Conservation (phyloP, 345 rosid genomes). For the Abelmoschus esculentus region DNA sequence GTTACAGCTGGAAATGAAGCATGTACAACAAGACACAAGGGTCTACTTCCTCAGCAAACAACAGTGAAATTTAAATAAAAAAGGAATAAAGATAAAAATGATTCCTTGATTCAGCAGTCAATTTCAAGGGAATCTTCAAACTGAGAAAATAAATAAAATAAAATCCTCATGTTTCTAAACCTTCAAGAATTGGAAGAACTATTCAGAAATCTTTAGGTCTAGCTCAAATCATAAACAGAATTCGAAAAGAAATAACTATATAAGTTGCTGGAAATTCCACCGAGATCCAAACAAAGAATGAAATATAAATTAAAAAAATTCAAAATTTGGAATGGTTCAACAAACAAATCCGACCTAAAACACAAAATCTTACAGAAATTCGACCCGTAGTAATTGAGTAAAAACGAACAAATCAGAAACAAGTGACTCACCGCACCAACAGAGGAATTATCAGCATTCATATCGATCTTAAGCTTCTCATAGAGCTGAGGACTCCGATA, state of each 20-base stretch:
- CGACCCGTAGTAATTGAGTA: neutral
- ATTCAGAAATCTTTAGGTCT: too few relatives aligned
- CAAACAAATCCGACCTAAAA: neutral
- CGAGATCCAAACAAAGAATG: neutral
- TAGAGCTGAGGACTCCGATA: slow-evolving; percentile 91
- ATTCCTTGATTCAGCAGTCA: slow-evolving; percentile 5
- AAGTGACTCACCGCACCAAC: slow-evolving; percentile 70
- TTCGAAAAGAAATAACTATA: neutral
- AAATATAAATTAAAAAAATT: neutral
- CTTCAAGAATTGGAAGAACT: neutral
- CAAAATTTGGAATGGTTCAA: neutral
- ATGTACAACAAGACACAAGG: slow-evolving; percentile 2
- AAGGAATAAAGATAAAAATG: neutral
- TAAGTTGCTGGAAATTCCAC: neutral
- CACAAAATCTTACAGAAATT: neutral
- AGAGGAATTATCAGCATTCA: slow-evolving; percentile 89
- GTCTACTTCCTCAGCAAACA: neutral
- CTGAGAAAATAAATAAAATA: too few relatives aligned
- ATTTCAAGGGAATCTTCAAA: too few relatives aligned
- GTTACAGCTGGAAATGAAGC: slow-evolving; percentile 6
- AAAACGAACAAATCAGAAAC: neutral
- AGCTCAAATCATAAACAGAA: too few relatives aligned
- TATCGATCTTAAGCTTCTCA: slow-evolving; percentile 69
- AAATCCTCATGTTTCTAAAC: neutral
- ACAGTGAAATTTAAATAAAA: neutral